Conservation (phyloP, 1,284 basidiomycete species). For the Vanrija humicola region DNA sequence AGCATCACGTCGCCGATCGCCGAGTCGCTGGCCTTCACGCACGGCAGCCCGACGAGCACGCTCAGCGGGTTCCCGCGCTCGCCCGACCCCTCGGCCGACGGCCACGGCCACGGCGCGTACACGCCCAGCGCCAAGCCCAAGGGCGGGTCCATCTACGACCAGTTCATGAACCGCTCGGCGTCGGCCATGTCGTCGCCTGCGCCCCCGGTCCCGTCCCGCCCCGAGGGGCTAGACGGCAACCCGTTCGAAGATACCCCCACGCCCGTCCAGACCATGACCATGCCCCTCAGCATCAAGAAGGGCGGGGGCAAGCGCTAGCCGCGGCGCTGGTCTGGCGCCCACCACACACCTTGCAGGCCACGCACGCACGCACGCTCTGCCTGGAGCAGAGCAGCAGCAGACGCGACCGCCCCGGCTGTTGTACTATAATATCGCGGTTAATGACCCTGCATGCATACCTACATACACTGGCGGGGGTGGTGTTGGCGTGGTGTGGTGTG, state of each 20-base stretch:
- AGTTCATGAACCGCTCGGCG: not conserved
- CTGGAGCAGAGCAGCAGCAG: too few species aligned
- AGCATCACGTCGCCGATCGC: not conserved
- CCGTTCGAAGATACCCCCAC: not conserved
- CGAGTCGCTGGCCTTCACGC: too few species aligned
- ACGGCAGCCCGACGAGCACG: not conserved
- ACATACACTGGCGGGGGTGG: too few species aligned
- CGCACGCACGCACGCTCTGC: too few species aligned
- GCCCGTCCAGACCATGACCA: not conserved
- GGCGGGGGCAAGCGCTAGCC: not conserved
- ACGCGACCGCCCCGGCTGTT: not conserved
- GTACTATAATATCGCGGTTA: too few species aligned
- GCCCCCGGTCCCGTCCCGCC: not conserved
- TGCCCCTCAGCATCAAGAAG: not conserved
- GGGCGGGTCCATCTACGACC: not conserved
- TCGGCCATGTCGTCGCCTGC: not conserved
- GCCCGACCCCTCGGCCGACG: not conserved
- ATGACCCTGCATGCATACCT: too few species aligned
- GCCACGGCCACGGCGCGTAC: too few species aligned
- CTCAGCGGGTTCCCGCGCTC: not conserved
- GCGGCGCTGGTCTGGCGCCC: not conserved
- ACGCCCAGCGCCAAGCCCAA: too few species aligned
- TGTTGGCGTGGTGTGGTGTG: too few species aligned
- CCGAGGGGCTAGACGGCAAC: slow-evolving; percentile 1
- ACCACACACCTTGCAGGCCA: not conserved